Conservation (phyloP, 306 rosid genomes). For the Astragalus glycyphyllos region DNA sequence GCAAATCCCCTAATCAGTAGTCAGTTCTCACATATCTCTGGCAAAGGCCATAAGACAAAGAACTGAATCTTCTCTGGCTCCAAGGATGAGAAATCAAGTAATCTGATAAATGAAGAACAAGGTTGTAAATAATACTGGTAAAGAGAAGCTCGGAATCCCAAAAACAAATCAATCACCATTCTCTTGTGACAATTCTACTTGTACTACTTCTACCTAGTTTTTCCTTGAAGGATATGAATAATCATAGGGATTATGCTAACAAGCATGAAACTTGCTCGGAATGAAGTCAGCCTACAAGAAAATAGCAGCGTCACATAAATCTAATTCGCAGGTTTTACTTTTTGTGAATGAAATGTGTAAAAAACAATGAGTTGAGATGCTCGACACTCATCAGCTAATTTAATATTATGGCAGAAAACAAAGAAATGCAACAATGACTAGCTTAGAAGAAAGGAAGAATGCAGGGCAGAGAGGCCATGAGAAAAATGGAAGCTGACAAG, state of each 20-base stretch:
- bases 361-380: slow-evolving; percentile 16
- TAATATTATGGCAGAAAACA: slow-evolving; percentile 10
- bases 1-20: background rate
- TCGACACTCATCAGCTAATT: slow-evolving; percentile 7
- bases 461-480: slow-evolving; percentile 21
- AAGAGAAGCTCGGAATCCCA: slow-evolving; percentile 34
- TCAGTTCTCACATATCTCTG: slow-evolving; percentile 13
- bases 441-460: slow-evolving; percentile 29
- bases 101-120: slow-evolving; percentile 31
- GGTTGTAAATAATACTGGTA: slow-evolving; percentile 17
- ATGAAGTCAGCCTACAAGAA: slow-evolving; percentile 30
- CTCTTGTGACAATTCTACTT: slow-evolving; percentile 6
- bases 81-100: slow-evolving; percentile 25
- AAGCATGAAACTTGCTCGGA: slow-evolving; percentile 34
- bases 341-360: slow-evolving; percentile 30
- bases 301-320: slow-evolving; percentile 32
- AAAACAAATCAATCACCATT: slow-evolving; percentile 17
- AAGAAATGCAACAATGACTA: slow-evolving; percentile 18
- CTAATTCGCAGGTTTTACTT: slow-evolving; percentile 15
- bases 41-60: slow-evolving; percentile 28
- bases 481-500: slow-evolving; percentile 32
- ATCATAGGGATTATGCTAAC: slow-evolving; percentile 7
- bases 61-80: slow-evolving; percentile 36
- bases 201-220: slow-evolving; percentile 19
- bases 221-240: slow-evolving; percentile 11